Evolutionary conservation across 2,329 filamentous ascomycete species (phyloP).

Genomic region (Rachicladosporium sp.): DNA sequence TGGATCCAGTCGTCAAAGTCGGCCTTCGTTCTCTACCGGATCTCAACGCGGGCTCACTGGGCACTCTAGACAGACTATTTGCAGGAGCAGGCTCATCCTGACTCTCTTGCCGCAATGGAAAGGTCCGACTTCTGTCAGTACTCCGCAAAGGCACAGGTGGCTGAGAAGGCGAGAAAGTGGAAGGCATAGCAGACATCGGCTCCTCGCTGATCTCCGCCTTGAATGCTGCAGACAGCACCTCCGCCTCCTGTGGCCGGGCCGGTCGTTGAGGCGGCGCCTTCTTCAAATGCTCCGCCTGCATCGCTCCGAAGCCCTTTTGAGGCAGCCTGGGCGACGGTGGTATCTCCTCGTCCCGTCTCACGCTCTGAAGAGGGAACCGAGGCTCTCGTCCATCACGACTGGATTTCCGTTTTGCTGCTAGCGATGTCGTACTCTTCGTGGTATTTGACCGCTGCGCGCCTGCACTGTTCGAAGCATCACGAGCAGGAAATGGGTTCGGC

Average conservation of each 20-base stretch:
- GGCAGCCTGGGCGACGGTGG: too few species aligned
- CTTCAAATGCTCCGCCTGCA: constrained; percentile 6
- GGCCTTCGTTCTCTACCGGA: background rate
- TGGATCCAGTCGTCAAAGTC: constrained; percentile 1
- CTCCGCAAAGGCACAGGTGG: constrained; percentile 9
- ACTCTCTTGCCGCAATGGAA: constrained; percentile 6
- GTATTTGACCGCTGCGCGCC: too few species aligned
- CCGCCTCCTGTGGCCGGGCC: constrained; percentile 16
- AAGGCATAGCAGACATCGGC: constrained; percentile 7
- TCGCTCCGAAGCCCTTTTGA: too few species aligned
- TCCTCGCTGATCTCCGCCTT: constrained; percentile 17
- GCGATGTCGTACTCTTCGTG: too few species aligned
- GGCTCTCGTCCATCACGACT: too few species aligned
- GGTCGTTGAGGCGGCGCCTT: constrained; percentile 19
- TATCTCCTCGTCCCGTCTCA: too few species aligned
- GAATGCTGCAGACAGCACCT: constrained; percentile 16
- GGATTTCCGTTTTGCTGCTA: too few species aligned
- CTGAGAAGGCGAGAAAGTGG: background rate
- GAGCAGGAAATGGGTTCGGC: too few species aligned
- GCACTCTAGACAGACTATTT: constrained; percentile 1
- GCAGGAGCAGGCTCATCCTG: background rate
- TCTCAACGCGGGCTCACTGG: constrained; percentile 1
- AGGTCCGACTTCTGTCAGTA: constrained; percentile 12
- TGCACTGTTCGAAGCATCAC: too few species aligned
- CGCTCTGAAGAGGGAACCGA: too few species aligned